Evolutionary conservation across 768 basidiomycete species (phyloP).

Genomic region (Gymnopilus junonius): DNA sequence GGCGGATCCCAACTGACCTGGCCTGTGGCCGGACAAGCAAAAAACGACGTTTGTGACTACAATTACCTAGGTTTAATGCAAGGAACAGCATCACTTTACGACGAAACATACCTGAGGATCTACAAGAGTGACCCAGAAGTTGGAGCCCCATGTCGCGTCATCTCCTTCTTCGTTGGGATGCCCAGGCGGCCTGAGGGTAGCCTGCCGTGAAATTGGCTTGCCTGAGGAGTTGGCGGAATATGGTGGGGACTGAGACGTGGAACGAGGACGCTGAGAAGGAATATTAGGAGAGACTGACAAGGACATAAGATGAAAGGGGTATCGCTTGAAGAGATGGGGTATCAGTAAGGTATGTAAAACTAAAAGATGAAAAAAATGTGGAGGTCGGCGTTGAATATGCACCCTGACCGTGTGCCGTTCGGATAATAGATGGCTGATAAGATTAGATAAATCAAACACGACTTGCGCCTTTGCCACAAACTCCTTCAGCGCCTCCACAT

Average conservation of each 20-base stretch:
- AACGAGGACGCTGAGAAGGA: slow-evolving; percentile 12
- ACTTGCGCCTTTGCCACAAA: slow-evolving; percentile 49
- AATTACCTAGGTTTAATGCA: background rate
- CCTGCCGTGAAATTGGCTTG: slow-evolving; percentile 26
- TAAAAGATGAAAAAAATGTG: background rate
- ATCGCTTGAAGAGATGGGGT: slow-evolving; percentile 17
- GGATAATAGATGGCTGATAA: slow-evolving; percentile 6
- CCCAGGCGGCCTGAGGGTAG: slow-evolving; percentile 28
- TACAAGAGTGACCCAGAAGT: slow-evolving; percentile 94
- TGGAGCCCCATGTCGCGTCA: slow-evolving; percentile 77
- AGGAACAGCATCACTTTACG: slow-evolving; percentile 3
- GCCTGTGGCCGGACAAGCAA: slow-evolving; percentile 91
- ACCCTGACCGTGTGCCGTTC: slow-evolving; percentile 1
- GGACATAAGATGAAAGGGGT: slow-evolving; percentile 25
- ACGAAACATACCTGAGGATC: slow-evolving; percentile 78
- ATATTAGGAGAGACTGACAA: slow-evolving; percentile 23
- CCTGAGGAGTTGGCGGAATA: slow-evolving; percentile 16
- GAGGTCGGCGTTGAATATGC: slow-evolving; percentile 4
- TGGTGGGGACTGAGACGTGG: slow-evolving; percentile 22
- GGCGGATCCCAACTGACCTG: slow-evolving; percentile 95
- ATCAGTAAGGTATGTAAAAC: slow-evolving; percentile 3
- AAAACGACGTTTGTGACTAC: slow-evolving; percentile 74
- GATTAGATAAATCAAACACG: slow-evolving; percentile 20
- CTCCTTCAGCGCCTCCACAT: slow-evolving; percentile 42
- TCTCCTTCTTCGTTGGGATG: slow-evolving; percentile 38